Percentiles rank a stretch among this genome's conserved stretches.
Evolutionary conservation across 805 yeast species (phyloP).

Genomic region (Saccharomycopsis javanensis): DNA sequence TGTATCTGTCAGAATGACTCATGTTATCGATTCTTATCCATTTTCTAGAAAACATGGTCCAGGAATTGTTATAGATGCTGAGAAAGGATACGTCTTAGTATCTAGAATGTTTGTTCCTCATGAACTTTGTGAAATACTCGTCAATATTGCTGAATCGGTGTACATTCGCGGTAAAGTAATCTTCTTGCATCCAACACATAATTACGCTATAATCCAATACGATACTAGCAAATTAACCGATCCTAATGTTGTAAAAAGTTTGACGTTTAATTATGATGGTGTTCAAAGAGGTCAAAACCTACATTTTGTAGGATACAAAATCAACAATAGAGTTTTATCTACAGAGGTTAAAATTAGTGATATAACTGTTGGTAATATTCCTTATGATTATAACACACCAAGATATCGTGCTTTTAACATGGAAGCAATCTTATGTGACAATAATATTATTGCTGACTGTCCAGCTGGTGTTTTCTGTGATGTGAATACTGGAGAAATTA

Average conservation of each 20-base stretch:
- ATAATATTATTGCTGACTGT: conserved; percentile 62
- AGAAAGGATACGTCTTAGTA: conserved; percentile 67
- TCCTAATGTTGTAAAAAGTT: conserved; percentile 57
- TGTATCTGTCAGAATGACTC: conserved; percentile 54
- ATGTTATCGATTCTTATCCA: conserved; percentile 69
- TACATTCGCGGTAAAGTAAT: conserved; percentile 71
- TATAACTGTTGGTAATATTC: conserved; percentile 63
- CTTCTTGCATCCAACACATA: conserved; percentile 80
- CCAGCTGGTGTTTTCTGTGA: conserved; percentile 72
- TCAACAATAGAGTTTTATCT: conserved; percentile 55
- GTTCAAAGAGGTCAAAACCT: conserved; percentile 68
- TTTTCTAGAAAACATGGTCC: conserved; percentile 51
- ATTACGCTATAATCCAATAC: conserved; percentile 74
- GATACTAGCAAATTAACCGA: conserved; percentile 57
- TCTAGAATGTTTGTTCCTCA: conserved; percentile 77
- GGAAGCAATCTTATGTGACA: conserved; percentile 69
- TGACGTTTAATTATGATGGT: conserved; percentile 46
- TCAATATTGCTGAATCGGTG: conserved; percentile 79
- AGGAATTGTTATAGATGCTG: conserved; percentile 77
- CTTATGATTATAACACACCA: conserved; percentile 59
- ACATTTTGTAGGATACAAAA: conserved; percentile 74
- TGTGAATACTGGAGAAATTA: conserved; percentile 56
- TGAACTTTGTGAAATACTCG: conserved; percentile 52
- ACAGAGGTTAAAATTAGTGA: conserved; percentile 72
- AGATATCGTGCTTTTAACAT: conserved; percentile 79